Percentiles rank a stretch among this genome's conserved stretches.
These are phyloP conservation scores for Huntiella omanensis DNA, from an alignment of 2,329 filamentous ascomycete species.

Conservation along the genomic window DNA sequence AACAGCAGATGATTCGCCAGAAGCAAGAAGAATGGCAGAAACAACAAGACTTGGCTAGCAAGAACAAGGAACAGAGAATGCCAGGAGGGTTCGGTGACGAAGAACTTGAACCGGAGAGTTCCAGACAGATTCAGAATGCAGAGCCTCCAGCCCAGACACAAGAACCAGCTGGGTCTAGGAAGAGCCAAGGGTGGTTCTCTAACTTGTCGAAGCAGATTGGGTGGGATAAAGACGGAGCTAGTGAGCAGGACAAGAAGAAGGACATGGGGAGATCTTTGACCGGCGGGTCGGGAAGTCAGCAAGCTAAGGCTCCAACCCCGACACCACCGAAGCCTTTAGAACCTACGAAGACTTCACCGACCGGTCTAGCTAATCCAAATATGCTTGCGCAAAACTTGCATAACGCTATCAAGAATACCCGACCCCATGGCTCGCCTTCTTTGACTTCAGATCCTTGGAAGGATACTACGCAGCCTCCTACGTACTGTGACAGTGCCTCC, in stretches of 20 bases:
- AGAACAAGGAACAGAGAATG: constrained; percentile 14
- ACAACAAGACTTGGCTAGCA: constrained; percentile 18
- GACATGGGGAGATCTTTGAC: background rate
- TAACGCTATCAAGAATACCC: constrained; percentile 60
- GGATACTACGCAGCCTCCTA: constrained; percentile 62
- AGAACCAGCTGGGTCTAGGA: constrained; percentile 17
- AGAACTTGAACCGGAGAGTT: background rate
- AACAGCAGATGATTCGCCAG: constrained; percentile 48
- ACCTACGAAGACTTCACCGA: background rate
- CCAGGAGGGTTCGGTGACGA: constrained; percentile 10
- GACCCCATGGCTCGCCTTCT: constrained; percentile 52
- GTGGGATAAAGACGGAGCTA: constrained; percentile 21
- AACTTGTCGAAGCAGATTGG: constrained; percentile 49
- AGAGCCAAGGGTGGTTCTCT: constrained; percentile 44
- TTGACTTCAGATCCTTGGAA: constrained; percentile 58
- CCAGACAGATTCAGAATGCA: background rate
- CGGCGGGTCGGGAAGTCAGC: constrained; percentile 13
- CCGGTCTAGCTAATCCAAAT: constrained; percentile 35
- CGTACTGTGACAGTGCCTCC: constrained; percentile 67
- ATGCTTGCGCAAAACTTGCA: constrained; percentile 51
- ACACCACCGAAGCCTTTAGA: background rate
- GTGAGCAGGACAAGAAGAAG: constrained; percentile 2
- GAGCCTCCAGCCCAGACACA: constrained; percentile 17
- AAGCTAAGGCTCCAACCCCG: constrained; percentile 20
- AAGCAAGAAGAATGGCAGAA: constrained; percentile 26